Evolutionary conservation across 148 eudicot species (phyloP).

Genomic region (Chenopodium formosanum): DNA sequence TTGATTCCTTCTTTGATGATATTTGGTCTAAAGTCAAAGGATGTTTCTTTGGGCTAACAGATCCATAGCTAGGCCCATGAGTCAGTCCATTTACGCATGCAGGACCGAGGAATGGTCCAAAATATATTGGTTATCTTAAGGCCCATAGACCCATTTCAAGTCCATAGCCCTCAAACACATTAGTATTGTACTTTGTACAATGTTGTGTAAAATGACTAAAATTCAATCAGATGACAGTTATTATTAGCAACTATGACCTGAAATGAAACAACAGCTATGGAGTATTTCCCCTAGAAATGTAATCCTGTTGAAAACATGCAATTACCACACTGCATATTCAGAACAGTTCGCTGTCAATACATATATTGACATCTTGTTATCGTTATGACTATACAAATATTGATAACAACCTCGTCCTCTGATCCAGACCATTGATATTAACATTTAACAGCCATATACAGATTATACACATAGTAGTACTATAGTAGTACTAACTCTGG

Average conservation of each 20-base stretch:
- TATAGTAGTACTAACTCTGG: background rate
- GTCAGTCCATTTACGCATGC: no score
- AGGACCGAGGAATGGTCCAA: no score
- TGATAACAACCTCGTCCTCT: background rate
- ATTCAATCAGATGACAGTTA: no score
- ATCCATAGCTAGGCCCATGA: no score
- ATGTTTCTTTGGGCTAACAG: no score
- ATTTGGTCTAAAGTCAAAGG: no score
- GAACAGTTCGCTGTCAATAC: background rate
- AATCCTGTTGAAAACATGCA: background rate
- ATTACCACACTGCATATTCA: background rate
- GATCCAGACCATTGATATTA: background rate
- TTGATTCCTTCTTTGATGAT: no score
- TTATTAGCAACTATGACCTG: background rate
- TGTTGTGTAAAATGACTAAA: background rate
- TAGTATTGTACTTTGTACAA: background rate
- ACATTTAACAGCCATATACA: background rate
- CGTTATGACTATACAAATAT: background rate
- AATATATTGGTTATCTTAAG: no score
- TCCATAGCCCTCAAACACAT: no score
- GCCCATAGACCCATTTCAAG: no score
- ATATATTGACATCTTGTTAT: background rate
- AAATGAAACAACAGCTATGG: background rate
- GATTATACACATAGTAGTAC: background rate
- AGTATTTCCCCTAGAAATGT: background rate